Base-by-base conservation (phyloP, 345 rosid species). In the Lepidium didymum region DNA sequence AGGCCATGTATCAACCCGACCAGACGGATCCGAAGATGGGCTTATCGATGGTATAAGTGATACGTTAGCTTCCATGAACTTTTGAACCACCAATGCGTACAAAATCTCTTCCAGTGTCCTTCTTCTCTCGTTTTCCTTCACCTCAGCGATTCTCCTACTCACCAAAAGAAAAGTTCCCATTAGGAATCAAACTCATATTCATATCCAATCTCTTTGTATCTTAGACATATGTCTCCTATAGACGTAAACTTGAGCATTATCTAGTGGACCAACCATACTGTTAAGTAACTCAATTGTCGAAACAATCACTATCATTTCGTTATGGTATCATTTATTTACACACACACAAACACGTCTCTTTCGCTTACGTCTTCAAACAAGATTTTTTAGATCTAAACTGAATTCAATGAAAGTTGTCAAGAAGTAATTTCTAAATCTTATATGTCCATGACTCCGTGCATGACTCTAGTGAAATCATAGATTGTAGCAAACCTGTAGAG, bases 91-190 rank as follows among this genome's bases (percentile, higher is more conserved):
- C 72, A 91, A 69, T 13, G 99, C 85, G 36, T 94, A 94, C 62
- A 94, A 55, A 19, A 94, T 94, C 85, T 91, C 97, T 77, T 91
- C 97, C 59, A 91, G 44, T 5, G 85, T 84, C 76, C 79, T 89
- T 27, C 73, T 87, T 75, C 96, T 84, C 68, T 91, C 99, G 35
- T 67, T 94, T 34, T 91, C 96, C 83, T 91, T 94, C 56, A 94
- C 84, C 84, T 94, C 96, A 4, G 99, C 96, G 43, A 91, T 94
- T 77, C 97, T 87, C 92, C 97, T 94, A 75, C 44, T 11, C 72
- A 52, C 61, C 50, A 8, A 2, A 37, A 58, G 70, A 52, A 29
- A 8, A 55, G 15, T 5, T 54, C 38, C 9, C 40, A 27, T 54
- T 73, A 53, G 58, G 44, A 51, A 63, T 12, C 68, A 37, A 29